Base-by-base conservation (phyloP, 116 monocot genomes). In the Zostera marina region DNA sequence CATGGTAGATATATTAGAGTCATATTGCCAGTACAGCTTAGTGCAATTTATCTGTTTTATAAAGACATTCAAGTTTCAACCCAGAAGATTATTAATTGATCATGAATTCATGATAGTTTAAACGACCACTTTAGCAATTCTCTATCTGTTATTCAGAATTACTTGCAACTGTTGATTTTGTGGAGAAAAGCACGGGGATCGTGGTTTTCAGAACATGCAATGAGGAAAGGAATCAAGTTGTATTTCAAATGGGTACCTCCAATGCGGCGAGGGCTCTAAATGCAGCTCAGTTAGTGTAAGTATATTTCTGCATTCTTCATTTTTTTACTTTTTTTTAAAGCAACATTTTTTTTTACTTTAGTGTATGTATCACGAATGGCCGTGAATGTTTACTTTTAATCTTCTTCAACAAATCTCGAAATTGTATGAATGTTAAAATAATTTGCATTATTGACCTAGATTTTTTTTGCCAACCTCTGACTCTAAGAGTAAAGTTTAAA, bases 181-280 rank as follows among this genome's bases (percentile, higher is more conserved):
- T 96, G 26, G 85, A 96, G 72, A 88, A 59, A 70, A 77, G 70
- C 41, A 96, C 85, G 1, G 24, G 26, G 23, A 74, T 38, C 63
- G 85, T 96, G 68, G 80, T 85, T 54, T 96, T 96, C 68, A 81
- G 96, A 67, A 96, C 96, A 52, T 89, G 96, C 47, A 13, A 38
- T 9, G 84, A 82, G 63, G 96, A 96, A 70, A 78, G 73, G 63
- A 70, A 76, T 22, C 58, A 76, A 58, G 81, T 96, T 59, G 96
- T 96, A 12, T 96, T 96, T 59, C 96, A 96, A 63, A 82, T 94
- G 79, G 94, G 94, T 15, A 88, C 96, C 41, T 77, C 96, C n/a
- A 72, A 89, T 74, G 79, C 96, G 58, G 80, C 74, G 19, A 75
- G 96, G 66, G 96, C 96, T 74, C 89, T 89, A 6, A 66, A 72